Conservation (phyloP, 2,329 filamentous ascomycete genomes). For the Penicillium italicum region DNA sequence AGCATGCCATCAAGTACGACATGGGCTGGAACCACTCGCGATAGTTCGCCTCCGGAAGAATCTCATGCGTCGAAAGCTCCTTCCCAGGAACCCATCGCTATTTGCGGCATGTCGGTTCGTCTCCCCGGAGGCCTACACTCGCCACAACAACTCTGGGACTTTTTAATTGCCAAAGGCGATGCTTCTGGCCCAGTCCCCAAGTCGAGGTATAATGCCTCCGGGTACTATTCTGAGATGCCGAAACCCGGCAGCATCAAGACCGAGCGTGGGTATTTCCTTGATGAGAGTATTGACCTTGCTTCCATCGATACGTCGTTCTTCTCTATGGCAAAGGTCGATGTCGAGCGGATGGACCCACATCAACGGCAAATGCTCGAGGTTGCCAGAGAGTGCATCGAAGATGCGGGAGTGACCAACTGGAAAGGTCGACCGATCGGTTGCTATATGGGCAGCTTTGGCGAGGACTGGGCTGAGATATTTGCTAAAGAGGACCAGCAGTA, state of each 20-base stretch:
- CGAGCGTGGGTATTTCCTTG: conserved; percentile 20
- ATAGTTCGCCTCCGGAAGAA: too few relatives aligned
- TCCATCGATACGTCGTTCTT: conserved; percentile 27
- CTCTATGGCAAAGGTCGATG: conserved; percentile 17
- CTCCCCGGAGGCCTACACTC: conserved; percentile 13
- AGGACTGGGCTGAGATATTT: conserved; percentile 15
- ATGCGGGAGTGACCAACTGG: conserved; percentile 25
- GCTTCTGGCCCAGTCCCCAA: conserved; percentile 16
- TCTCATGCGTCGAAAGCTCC: too few relatives aligned
- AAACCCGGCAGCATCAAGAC: conserved; percentile 4
- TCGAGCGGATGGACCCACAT: conserved; percentile 25
- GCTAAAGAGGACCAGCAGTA: conserved; percentile 6
- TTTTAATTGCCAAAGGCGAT: conserved; percentile 11
- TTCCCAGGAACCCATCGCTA: conserved; percentile 5
- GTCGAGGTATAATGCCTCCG: conserved; percentile 23
- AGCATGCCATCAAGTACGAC: too few relatives aligned
- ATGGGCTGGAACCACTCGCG: too few relatives aligned
- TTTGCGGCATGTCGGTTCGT: conserved; percentile 14
- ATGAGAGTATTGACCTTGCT: conserved; percentile 19
- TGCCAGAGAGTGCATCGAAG: conserved; percentile 25
- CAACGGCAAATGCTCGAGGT: conserved; percentile 30
- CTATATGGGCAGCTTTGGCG: conserved; percentile 12
- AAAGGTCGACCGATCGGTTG: conserved; percentile 25
- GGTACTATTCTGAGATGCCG: conserved; percentile 16
- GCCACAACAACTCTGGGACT: conserved; percentile 16